Evolutionary conservation across 1,139 yeast genomes (phyloP), one percentile per base, ranked within the genome.

Genomic region (Diutina catenulata): DNA sequence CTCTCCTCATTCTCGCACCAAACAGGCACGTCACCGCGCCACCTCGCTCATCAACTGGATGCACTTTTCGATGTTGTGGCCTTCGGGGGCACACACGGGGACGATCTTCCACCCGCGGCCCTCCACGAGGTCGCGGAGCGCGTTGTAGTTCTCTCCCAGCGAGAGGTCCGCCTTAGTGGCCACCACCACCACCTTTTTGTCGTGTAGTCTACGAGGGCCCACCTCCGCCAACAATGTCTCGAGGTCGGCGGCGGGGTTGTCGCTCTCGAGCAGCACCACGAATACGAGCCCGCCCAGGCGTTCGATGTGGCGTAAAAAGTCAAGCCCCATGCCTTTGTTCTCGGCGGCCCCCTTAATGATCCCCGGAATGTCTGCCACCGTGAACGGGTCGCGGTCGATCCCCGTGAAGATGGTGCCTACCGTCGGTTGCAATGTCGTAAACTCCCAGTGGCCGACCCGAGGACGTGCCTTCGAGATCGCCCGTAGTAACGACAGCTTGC

Each of bases 321-420:
- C 96, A 37, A 86, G 68, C 0, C 98, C 98, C 84, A 91, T 80
- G 2, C 98, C 98, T 51, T 72, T 79, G 50, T 88, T 83, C 32
- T 77, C 64, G 2, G 76, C 68, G 0, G 98, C 97, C 8, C 94
- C 97, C 51, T 76, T 69, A 41, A 91, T 82, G 39, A 91, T 83
- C 10, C 98, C 98, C 0, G 98, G 98, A 43, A 91, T 91, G 60
- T 91, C 98, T 1, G 97, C 97, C 1, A 91, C 97, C 0, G 96
- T 84, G 53, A 88, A 87, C 1, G 86, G 80, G 8, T 73, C 76
- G 43, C 72, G 70, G 43, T 80, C 84, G 4, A 80, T 70, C 1
- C 80, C 72, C 26, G 77, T 59, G 38, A 70, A 67, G 15, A 91
- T 82, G 0, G 96, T 88, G 2, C 98, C 98, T 35, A 91, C 76